Evolutionary conservation across 2,329 filamentous ascomycete species (phyloP), one percentile per base, ranked within the genome.

Genomic region (Raffaelea ambrosiae): DNA sequence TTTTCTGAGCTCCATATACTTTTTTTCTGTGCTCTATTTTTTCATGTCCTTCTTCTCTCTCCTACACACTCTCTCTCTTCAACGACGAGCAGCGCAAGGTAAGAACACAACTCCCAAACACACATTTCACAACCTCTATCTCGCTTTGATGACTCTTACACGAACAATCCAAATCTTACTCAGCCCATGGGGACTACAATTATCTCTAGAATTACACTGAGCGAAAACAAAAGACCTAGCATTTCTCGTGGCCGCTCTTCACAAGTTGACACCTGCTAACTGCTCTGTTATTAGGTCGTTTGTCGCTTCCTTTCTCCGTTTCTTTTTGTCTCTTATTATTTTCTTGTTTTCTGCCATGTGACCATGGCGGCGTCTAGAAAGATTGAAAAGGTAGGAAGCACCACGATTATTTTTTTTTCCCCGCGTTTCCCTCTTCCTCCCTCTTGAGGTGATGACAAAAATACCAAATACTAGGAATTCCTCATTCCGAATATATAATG

Each of bases 401-500:
- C 19, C 18, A 18, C 43, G 46, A 29, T 38, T 42, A n/a, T 43
- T 33, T 41, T 52, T 50, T 40, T 5, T 29, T 9, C n/a, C 39
- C 9, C 14, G 29, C 21, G 33, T 29, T 13, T 29, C 22, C 40
- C 46, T 40, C 36, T 11, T 29, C 29, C 40, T 48, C 53, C 59
- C 54, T 47, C 61, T 63, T 63, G 59, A 64, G 53, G 66, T 80
- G 77, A 81, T 81, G 77, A 80, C 71, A 69, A 71, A 71, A 66
- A 66, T 77, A 72, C 51, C 51, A 76, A 72, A 63, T 61, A 66
- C 72, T 73, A 78, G 75, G 77, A 76, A 81, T 81, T 81, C 77
- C 77, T 81, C 77, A 75, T 79, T 66, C 77, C 73, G 75, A 81
- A 81, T 69, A 79, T 57, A 77, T 61, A 51, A 80, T 81, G 77